phyloP scores from a whole-genome alignment of 148 eudicot species.

The Nyssa sinensis region DNA sequence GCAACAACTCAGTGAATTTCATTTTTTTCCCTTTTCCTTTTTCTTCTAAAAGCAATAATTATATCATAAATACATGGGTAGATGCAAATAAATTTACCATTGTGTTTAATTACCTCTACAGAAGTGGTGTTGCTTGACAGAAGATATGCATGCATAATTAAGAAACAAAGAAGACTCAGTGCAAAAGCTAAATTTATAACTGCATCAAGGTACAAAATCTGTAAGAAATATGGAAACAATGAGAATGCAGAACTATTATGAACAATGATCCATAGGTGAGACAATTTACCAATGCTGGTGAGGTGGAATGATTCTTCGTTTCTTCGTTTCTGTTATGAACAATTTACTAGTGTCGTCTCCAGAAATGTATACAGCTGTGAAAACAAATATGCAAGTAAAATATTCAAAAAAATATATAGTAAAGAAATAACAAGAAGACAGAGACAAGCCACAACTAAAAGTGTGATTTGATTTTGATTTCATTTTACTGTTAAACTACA shows the following conservation, averaged over 20 bases:
- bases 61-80: not conserved
- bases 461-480: too few species aligned
- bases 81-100: not conserved
- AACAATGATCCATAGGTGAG: slow-evolving; percentile 9
- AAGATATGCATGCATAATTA: slow-evolving; percentile 78
- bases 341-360: slow-evolving; percentile 64
- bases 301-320: slow-evolving; percentile 45
- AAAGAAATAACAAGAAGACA: slow-evolving; percentile 6
- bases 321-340: too few species aligned
- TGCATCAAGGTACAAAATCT: slow-evolving; percentile 68
- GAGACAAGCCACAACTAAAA: not conserved
- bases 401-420: not conserved
- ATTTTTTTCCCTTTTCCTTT: not conserved
- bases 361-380: slow-evolving; percentile 76
- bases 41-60: not conserved
- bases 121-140: slow-evolving; percentile 87
- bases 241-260: slow-evolving; percentile 26
- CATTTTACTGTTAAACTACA: too few species aligned
- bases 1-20: not conserved
- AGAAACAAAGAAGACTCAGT: slow-evolving; percentile 82
- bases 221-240: slow-evolving; percentile 40
- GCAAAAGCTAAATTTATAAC: slow-evolving; percentile 89
- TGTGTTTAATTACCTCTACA: slow-evolving; percentile 55
- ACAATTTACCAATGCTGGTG: slow-evolving; percentile 61
- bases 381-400: slow-evolving; percentile 2